Base-by-base conservation (phyloP, 768 basidiomycete genomes). In the Leucocoprinus sp. region DNA sequence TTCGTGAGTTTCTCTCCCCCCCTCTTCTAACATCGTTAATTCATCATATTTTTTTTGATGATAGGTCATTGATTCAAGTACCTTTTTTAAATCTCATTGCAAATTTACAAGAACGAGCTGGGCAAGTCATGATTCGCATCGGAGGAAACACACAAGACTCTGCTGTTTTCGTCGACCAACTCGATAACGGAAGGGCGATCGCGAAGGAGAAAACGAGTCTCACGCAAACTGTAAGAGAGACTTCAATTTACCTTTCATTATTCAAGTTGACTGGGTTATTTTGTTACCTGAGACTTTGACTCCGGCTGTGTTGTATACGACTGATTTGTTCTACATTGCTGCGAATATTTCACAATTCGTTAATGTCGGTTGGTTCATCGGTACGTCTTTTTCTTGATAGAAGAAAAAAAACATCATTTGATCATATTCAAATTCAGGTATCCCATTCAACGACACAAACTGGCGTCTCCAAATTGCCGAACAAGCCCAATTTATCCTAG, bases 121-220 rank as follows among this genome's bases (percentile, higher is more conserved):
- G 84, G 0, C 59, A 60, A 2, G 80, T 85, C 6, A 64, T 74
- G 9, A 64, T 88, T 19, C 76, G 88, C 34, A 66, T 89, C 1
- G 86, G 87, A 21, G 87, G 87, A 28, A 90, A 89, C 61, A 80
- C 82, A 0, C 88, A 89, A 57, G 87, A 91, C 48, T 71, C 67
- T 4, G 80, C 78, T 5, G 60, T 64, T 3, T 58, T 78, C 54
- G 76, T 76, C 4, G 67, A 67, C 35, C 66, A 65, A 27, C 68
- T 78, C 5, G 57, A 71, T 0, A 66, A 75, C 51, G 66, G 64
- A 18, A 60, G 51, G n/a, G 56, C 60, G 8, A 54, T 62, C 22
- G 54, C 54, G 35, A 64, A 64, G 43, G 50, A 55, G 33, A 42
- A 54, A 39, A 52, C 54, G 4, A 54, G 50, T 22, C 49, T 49